Evolutionary conservation across 2,329 filamentous ascomycete genomes (phyloP), one percentile per base, ranked within the genome.

Genomic region (Diaporthe australafricana): DNA sequence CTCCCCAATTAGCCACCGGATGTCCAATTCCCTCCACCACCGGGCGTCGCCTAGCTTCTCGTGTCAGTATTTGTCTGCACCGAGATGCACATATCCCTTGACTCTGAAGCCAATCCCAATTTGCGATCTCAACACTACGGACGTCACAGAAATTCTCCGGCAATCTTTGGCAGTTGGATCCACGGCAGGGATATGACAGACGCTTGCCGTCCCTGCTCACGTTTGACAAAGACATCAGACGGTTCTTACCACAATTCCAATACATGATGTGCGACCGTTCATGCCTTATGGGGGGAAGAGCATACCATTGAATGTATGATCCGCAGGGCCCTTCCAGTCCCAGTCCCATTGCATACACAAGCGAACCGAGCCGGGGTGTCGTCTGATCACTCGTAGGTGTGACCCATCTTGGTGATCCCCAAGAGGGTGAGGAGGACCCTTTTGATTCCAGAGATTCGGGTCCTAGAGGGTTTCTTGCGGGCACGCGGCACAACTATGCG

Each of bases 221-320:
- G 60, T 63, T 63, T 63, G 60, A 63, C 60, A 48, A 63, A 48
- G 42, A 63, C 30, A 48, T 63, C 42, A 48, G 60, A 48, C 60
- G 60, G 60, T 65, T 65, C 60, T 22, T 38, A 65, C 45, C 35
- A 32, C 35, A 27, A n/a, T 42, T 50, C 65, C 70, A 71, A 71
- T 42, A 71, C 70, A 63, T 69, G 65, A 69, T 72, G 70, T 69
- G 70, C 56, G 48, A 69, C 70, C 55, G 25, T 27, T 72, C 38
- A 69, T 72, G 70, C 65, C 56, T 63, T 53, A 22, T 38, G 17
- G 30, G 62, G 27, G 60, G 30, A 20, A 35, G n/a, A 32, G 57
- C 60, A 48, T 35, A 63, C 9, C 20, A 14, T 38, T 42, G 45
- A 35, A 38, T 45, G 60, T 50, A 38, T 50, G 60, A 50, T 38